These are phyloP conservation scores for Coelastrella sp. DNA, from an alignment of 139 green algal species.

Conservation along the genomic window DNA sequence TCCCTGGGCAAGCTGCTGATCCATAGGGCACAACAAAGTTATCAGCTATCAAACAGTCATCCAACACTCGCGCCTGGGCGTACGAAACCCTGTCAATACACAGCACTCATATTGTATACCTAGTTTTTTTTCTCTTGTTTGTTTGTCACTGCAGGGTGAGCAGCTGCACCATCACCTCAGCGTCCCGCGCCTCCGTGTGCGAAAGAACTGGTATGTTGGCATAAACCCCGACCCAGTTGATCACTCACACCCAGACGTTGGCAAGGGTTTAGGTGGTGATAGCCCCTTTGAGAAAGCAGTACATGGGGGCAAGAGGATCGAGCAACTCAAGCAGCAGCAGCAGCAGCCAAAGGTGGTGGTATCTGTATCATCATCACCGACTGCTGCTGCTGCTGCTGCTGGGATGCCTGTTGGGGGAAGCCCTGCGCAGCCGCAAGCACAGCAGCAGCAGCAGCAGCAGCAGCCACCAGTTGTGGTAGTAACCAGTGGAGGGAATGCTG, in stretches of 20 bases:
- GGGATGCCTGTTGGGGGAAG: background rate
- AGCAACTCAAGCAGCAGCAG: slow-evolving; percentile 1
- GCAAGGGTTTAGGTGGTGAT: slow-evolving; percentile 29
- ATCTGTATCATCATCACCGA: too few relatives aligned
- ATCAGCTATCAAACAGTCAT: too few relatives aligned
- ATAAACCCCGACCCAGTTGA: slow-evolving; percentile 90
- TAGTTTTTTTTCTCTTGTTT: too few relatives aligned
- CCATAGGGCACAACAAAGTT: too few relatives aligned
- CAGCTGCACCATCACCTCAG: slow-evolving; percentile 60
- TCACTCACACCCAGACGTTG: slow-evolving; percentile 88
- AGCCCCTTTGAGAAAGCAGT: slow-evolving; percentile 29
- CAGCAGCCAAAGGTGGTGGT: background rate
- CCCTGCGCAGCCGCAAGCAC: background rate
- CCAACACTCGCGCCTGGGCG: too few relatives aligned
- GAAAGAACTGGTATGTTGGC: slow-evolving; percentile 87
- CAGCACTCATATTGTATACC: too few relatives aligned
- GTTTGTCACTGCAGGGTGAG: slow-evolving; percentile 65
- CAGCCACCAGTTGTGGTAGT: background rate
- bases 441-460: background rate
- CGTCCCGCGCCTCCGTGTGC: slow-evolving; percentile 83
- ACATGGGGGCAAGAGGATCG: slow-evolving; percentile 10
- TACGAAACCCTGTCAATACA: too few relatives aligned
- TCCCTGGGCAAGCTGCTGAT: too few relatives aligned
- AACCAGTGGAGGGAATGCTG: too few relatives aligned
- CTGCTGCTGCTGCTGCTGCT: background rate